Base-by-base conservation (phyloP, 208 protist species). In the Leishmania braziliensis region DNA sequence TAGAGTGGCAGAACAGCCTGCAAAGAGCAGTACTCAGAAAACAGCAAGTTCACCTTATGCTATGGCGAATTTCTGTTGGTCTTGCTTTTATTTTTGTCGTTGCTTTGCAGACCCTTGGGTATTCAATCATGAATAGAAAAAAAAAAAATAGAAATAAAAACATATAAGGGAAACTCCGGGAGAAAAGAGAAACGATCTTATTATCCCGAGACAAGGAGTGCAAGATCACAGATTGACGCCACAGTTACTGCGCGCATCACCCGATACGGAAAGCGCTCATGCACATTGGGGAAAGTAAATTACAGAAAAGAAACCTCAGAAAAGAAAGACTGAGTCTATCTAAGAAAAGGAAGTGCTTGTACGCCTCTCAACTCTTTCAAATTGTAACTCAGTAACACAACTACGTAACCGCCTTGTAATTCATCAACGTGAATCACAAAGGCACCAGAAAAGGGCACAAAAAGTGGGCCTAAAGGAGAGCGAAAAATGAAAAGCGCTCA, bases 271-370 rank as follows among this genome's bases (percentile, higher is more conserved):
- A 36, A 75, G n/a, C 29, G 3, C 16, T 60, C 50, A 36, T 62
- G 50, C 33, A 12, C n/a, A 75, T 39, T 16, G 0, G 5, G 46
- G 46, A 43, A 54, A 33, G 71, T 18, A 50, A 29, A 71, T 50
- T 20, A 71, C 39, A 23, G 29, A 75, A 29, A 58, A 51, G n/a
- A 60, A 8, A 72, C 3, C 20, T n/a, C 5, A 53, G 6, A 48
- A 29, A 43, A 60, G 18, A 60, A 36, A 33, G 36, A 39, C 16
- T 3, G 12, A 75, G 50, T 26, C 14, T 29, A 46, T 36, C 3
- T 10, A 60, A 76, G 81, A 72, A 72, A 48, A 79, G 46, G 10
- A 63, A 29, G 68, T 66, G 29, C 33, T 56, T 9, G 39, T 29
- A 36, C 43, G 5, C 50, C 36, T 73, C 10, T 65, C 39, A 77